A percentile compares a stretch with the other conserved stretches of the same genome.
These are phyloP conservation scores for Candida silvatica DNA, from an alignment of 805 yeast genomes.

Conservation along the genomic window DNA sequence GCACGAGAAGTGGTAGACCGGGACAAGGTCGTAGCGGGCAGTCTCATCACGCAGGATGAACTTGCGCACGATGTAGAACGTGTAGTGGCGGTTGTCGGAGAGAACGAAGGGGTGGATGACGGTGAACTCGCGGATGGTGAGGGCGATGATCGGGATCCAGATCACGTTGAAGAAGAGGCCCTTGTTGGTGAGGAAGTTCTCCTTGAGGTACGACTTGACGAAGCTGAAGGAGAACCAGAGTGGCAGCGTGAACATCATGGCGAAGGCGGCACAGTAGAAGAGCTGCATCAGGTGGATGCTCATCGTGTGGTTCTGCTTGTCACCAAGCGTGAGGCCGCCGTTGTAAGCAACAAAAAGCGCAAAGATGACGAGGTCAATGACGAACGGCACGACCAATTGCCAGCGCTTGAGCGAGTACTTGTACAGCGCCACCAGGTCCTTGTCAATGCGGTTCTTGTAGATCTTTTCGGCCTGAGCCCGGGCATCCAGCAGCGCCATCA, in stretches of 20 bases:
- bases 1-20: constrained; percentile 57
- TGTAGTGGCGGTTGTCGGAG: constrained; percentile 91
- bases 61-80: constrained; percentile 76
- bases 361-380: constrained; percentile 44
- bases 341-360: constrained; percentile 51
- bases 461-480: constrained; percentile 28
- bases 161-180: constrained; percentile 12
- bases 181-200: constrained; percentile 18
- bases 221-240: constrained; percentile 49
- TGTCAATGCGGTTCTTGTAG: constrained; percentile 22
- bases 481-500: constrained; percentile 46
- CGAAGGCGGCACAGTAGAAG: constrained; percentile 65
- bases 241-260: constrained; percentile 63
- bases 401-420: constrained; percentile 24
- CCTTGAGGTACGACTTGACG: constrained; percentile 30
- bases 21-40: constrained; percentile 43
- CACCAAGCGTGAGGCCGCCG: constrained; percentile 88
- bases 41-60: constrained; percentile 43
- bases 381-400: constrained; percentile 38
- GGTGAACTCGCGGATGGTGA: constrained; percentile 51
- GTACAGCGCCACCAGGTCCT: constrained; percentile 15
- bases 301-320: constrained; percentile 73
- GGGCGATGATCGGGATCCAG: constrained; percentile 27
- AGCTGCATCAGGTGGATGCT: constrained; percentile 72
- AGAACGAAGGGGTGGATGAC: constrained; percentile 82